Percentiles rank a stretch among this genome's conserved stretches.
These are phyloP conservation scores for Cubamyces sp. DNA, from an alignment of 768 basidiomycete genomes.

Conservation along the genomic window DNA sequence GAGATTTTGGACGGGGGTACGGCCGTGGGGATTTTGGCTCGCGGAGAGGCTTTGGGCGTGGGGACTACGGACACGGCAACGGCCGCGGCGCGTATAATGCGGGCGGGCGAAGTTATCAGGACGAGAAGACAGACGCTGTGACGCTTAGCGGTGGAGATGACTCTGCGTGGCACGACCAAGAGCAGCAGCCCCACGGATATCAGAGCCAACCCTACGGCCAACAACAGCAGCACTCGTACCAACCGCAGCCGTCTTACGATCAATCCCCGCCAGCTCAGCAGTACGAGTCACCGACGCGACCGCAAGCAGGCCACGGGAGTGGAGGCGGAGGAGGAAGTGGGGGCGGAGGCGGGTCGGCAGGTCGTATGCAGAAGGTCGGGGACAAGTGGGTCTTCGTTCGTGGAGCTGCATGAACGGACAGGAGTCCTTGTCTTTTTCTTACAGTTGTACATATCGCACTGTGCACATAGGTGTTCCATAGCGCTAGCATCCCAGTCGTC, in stretches of 20 bases:
- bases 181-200: conserved; percentile 6
- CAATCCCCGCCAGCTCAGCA: background rate
- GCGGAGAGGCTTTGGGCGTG: conserved; percentile 14
- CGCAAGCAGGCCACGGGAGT: conserved; percentile 4
- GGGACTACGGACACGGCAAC: conserved; percentile 44
- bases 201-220: conserved; percentile 4
- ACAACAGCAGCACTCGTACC: background rate
- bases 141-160: conserved; percentile 52
- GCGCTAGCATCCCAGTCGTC: conserved; percentile 11
- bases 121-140: conserved; percentile 57
- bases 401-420: conserved; percentile 24
- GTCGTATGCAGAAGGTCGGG: conserved; percentile 67
- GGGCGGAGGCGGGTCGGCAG: conserved; percentile 18
- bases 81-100: conserved; percentile 47
- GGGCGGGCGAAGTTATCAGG: conserved; percentile 38
- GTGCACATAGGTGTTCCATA: conserved; percentile 13
- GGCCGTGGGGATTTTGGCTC: conserved; percentile 7
- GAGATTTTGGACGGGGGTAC: conserved; percentile 12
- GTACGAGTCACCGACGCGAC: conserved; percentile 1
- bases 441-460: background rate
- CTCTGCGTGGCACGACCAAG: conserved; percentile 21
- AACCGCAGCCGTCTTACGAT: background rate
- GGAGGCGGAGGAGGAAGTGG: background rate
- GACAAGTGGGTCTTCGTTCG: conserved; percentile 76
- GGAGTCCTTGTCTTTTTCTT: background rate